phyloP scores from a whole-genome alignment of 768 basidiomycete genomes.

The Suillus luteus region DNA sequence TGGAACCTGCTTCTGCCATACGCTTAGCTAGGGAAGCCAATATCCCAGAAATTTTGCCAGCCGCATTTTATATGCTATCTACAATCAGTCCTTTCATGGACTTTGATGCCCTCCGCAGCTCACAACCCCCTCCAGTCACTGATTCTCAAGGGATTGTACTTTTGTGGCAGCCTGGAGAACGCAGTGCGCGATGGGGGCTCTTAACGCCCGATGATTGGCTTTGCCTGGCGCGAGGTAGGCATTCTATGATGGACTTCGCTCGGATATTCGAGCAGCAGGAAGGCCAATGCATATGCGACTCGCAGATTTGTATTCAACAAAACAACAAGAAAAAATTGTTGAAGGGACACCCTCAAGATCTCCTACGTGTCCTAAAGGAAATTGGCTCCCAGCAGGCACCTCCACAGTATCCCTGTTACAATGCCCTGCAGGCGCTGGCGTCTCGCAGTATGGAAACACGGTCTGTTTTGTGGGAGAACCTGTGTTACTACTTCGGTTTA shows the following conservation, averaged over 20 bases:
- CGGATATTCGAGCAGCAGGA: not conserved
- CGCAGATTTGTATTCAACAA: not conserved
- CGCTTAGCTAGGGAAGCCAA: slow-evolving; percentile 43
- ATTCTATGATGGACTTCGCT: slow-evolving; percentile 6
- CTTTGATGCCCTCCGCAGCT: slow-evolving; percentile 15
- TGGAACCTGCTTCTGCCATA: slow-evolving; percentile 36
- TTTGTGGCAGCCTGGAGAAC: slow-evolving; percentile 2
- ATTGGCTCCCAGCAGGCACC: not conserved
- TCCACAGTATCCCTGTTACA: not conserved
- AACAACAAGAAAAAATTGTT: not conserved
- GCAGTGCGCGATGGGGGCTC: slow-evolving; percentile 6
- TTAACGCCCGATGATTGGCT: slow-evolving; percentile 1
- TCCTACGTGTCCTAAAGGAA: not conserved
- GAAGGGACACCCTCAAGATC: slow-evolving; percentile 3
- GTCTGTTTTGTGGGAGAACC: not conserved
- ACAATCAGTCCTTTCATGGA: slow-evolving; percentile 22
- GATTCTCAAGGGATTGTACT: slow-evolving; percentile 2
- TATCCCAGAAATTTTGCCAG: slow-evolving; percentile 45
- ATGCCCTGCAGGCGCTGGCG: not conserved
- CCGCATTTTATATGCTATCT: slow-evolving; percentile 52
- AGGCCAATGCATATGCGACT: not conserved
- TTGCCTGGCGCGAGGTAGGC: slow-evolving; percentile 5
- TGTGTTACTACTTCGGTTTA: slow-evolving; percentile 3
- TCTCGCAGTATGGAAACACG: not conserved
- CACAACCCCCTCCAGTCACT: not conserved